Percentiles rank a stretch among this genome's conserved stretches.
These are phyloP conservation scores for Pestalotiopsis sp. DNA, from an alignment of 2,329 filamentous ascomycete genomes.

Conservation along the genomic window DNA sequence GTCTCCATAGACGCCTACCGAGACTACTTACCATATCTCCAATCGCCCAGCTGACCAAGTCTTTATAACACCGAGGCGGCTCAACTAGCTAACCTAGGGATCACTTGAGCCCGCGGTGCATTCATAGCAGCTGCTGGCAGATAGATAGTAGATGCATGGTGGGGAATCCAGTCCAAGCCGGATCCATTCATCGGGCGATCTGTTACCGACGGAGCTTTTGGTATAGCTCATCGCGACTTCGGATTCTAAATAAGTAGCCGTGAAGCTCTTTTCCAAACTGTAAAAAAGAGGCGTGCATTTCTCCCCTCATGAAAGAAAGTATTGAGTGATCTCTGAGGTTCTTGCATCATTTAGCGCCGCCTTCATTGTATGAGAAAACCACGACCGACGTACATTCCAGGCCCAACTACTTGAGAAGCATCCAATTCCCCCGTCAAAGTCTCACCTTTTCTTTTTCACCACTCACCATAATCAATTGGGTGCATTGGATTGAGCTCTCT, in stretches of 20 bases:
- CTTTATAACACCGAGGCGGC: not conserved
- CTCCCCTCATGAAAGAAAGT: not conserved
- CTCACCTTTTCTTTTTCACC: not conserved
- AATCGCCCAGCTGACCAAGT: not conserved
- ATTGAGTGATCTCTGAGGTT: not conserved
- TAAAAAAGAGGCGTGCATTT: not conserved
- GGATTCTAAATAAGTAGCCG: not conserved
- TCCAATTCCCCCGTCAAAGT: not conserved
- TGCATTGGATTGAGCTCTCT: not conserved
- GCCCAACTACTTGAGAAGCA: not conserved
- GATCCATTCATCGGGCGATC: constrained; percentile 13
- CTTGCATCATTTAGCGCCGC: not conserved
- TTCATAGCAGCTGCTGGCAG: not conserved
- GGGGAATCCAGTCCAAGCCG: constrained; percentile 1
- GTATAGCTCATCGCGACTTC: constrained; percentile 1
- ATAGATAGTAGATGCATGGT: not conserved
- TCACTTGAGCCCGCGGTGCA: not conserved
- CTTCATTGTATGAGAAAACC: not conserved
- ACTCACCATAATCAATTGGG: not conserved
- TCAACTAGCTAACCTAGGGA: not conserved
- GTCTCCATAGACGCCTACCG: not conserved
- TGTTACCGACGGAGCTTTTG: constrained; percentile 10
- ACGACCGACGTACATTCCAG: not conserved
- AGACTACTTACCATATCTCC: not conserved
- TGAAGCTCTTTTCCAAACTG: not conserved